These are phyloP conservation scores for cucumber (Cucumis sativus) DNA, from an alignment of 306 rosid species.

Conservation along the genomic window DNA sequence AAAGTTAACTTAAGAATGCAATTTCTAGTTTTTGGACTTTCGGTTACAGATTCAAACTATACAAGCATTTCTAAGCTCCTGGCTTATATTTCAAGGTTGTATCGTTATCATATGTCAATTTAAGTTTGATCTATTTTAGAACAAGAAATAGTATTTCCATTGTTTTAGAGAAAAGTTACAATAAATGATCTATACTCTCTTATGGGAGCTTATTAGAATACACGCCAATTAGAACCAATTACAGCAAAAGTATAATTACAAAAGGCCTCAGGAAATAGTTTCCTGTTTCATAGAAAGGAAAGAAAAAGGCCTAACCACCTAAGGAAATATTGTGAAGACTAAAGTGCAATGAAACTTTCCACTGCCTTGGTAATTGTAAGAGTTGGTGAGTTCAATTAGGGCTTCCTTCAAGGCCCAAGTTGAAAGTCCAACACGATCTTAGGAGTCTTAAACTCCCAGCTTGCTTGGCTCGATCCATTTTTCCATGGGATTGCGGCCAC, in stretches of 20 bases:
- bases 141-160: neutral
- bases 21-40: neutral
- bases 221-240: neutral
- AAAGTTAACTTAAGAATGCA: neutral
- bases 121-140: neutral
- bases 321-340: neutral
- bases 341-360: neutral
- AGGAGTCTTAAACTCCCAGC: neutral
- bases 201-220: neutral
- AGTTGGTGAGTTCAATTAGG: neutral
- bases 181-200: neutral
- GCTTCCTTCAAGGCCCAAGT: neutral
- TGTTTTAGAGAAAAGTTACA: neutral
- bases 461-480: neutral
- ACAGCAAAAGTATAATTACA: neutral
- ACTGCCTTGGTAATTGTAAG: neutral
- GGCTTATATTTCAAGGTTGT: neutral
- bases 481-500: neutral
- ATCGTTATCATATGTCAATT: neutral
- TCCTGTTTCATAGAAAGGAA: no score
- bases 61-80: neutral
- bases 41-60: neutral
- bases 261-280: neutral
- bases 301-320: no score
- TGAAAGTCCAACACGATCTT: neutral